These are phyloP conservation scores for Wickerhamiella allomyrinae DNA, from an alignment of 805 yeast species.

Conservation along the genomic window DNA sequence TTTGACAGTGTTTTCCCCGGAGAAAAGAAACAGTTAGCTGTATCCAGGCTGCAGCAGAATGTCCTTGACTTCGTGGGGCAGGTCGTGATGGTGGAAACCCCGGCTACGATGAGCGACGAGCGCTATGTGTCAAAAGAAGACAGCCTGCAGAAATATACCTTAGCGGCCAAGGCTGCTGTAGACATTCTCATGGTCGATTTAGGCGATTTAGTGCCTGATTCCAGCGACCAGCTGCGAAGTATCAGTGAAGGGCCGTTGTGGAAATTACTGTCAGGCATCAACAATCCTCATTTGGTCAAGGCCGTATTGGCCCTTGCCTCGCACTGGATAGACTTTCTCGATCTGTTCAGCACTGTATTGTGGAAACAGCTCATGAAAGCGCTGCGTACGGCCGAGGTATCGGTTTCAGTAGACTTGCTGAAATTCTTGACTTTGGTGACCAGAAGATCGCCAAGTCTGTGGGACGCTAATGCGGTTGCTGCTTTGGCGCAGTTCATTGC, in stretches of 20 bases:
- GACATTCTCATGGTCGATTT: slow-evolving; percentile 8
- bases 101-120: slow-evolving; percentile 58
- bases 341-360: not conserved
- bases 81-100: slow-evolving; percentile 40
- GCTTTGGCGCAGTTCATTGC: slow-evolving; percentile 12
- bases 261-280: slow-evolving; percentile 29
- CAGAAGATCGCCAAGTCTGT: slow-evolving; percentile 27
- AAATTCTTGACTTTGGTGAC: slow-evolving; percentile 30
- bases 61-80: slow-evolving; percentile 42
- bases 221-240: not conserved
- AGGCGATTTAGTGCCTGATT: not conserved
- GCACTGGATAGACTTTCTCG: slow-evolving; percentile 8
- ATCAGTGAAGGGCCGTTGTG: slow-evolving; percentile 32
- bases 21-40: slow-evolving; percentile 40
- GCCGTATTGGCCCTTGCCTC: not conserved
- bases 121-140: slow-evolving; percentile 56
- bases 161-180: slow-evolving; percentile 40
- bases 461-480: slow-evolving; percentile 15
- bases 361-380: slow-evolving; percentile 16
- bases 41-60: slow-evolving; percentile 44
- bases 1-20: slow-evolving; percentile 42
- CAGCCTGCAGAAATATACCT: slow-evolving; percentile 43
- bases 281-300: slow-evolving; percentile 22
- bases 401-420: slow-evolving; percentile 18
- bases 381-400: slow-evolving; percentile 9